Conservation (phyloP, 2,329 filamentous ascomycete species). For the Fusarium sublunatum region DNA sequence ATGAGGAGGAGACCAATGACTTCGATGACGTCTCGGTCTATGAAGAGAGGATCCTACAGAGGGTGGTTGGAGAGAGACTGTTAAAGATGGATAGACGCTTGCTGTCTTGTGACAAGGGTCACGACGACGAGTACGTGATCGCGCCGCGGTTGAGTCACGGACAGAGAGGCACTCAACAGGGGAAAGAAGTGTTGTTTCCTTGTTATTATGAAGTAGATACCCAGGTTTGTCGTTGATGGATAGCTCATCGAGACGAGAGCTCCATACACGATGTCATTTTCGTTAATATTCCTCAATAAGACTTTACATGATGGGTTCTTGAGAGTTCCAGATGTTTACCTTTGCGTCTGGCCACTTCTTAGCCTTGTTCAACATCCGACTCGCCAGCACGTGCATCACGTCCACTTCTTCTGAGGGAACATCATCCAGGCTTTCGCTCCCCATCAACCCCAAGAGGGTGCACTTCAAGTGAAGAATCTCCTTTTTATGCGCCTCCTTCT, state of each 20-base stretch:
- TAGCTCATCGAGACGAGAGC: background rate
- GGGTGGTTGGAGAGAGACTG: background rate
- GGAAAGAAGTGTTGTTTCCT: constrained; percentile 13
- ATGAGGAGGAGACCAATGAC: constrained; percentile 20
- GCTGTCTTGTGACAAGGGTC: background rate
- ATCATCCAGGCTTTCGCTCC: background rate
- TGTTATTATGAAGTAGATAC: constrained; percentile 25
- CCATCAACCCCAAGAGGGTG: background rate
- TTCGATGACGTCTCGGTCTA: constrained; percentile 15
- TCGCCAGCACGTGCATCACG: background rate
- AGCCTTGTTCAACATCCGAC: background rate
- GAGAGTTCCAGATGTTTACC: no score
- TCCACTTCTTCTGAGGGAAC: background rate
- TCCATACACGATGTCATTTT: no score
- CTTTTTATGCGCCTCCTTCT: background rate
- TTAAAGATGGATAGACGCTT: background rate
- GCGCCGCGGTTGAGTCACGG: background rate
- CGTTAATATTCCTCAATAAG: no score
- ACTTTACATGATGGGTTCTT: no score
- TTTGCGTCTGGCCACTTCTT: no score
- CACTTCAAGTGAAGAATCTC: background rate
- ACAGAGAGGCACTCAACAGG: background rate
- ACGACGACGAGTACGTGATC: background rate
- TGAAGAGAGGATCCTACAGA: background rate
- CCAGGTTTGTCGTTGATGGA: constrained; percentile 11